phyloP scores from a whole-genome alignment of 257 asterid species.

The Cynanchum wilfordii region DNA sequence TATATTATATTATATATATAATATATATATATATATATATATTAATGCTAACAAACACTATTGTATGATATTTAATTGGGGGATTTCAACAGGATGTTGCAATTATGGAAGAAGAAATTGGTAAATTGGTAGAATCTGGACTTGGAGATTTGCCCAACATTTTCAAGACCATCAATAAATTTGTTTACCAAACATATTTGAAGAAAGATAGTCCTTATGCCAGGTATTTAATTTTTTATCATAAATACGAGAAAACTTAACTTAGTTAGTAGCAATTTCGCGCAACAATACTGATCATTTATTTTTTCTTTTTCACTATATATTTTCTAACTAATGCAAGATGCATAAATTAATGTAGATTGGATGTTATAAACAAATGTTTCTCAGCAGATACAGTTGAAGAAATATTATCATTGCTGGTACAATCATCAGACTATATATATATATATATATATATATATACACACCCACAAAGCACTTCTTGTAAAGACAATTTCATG shows the following conservation, averaged over 20 bases:
- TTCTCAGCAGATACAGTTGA: slow-evolving; percentile 16
- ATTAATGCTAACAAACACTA: neutral
- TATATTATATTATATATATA: no score
- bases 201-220: slow-evolving; percentile 7
- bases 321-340: neutral
- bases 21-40: no score
- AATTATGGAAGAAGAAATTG: slow-evolving; percentile 18
- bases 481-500: neutral
- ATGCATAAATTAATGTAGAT: slow-evolving; percentile 3
- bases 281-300: no score
- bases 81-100: slow-evolving; percentile 16
- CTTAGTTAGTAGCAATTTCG: no score
- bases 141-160: neutral
- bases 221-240: slow-evolving; percentile 5
- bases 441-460: no score
- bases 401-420: slow-evolving; percentile 18
- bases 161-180: slow-evolving; percentile 9
- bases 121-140: neutral
- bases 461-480: no score
- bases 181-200: neutral
- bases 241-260: no score
- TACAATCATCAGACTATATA: slow-evolving; percentile 3
- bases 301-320: no score
- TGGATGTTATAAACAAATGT: slow-evolving; percentile 16
- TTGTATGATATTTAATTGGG: neutral